Conservation (phyloP, 371 early-diverging fungal species). For the Gilbertella persicaria region DNA sequence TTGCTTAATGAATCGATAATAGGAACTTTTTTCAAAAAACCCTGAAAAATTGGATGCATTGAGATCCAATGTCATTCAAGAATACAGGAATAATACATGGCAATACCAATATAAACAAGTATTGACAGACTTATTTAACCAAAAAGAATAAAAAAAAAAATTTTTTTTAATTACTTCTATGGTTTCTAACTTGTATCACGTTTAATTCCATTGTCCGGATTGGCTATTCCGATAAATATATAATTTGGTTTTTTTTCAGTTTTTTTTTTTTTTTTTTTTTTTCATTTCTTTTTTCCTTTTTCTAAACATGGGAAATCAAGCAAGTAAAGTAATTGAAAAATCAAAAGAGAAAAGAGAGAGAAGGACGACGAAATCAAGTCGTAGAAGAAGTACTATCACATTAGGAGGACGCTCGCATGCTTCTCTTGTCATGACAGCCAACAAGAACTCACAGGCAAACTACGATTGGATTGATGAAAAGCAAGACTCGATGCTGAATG, state of each 20-base stretch:
- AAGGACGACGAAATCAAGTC: slow-evolving; percentile 18
- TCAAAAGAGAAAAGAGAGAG: slow-evolving; percentile 32
- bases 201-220: slow-evolving; percentile 23
- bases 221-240: slow-evolving; percentile 22
- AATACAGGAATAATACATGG: slow-evolving; percentile 44
- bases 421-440: slow-evolving; percentile 21
- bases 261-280: slow-evolving; percentile 8
- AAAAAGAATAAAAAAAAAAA: slow-evolving; percentile 3
- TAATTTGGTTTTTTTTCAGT: slow-evolving; percentile 1
- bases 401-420: slow-evolving; percentile 27
- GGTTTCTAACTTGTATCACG: slow-evolving; percentile 14
- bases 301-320: slow-evolving; percentile 45
- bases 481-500: slow-evolving; percentile 12
- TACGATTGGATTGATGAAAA: slow-evolving; percentile 50
- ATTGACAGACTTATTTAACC: slow-evolving; percentile 25
- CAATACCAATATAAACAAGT: slow-evolving; percentile 40
- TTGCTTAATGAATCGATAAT: slow-evolving; percentile 7
- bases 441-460: slow-evolving; percentile 30
- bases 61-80: slow-evolving; percentile 35
- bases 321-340: slow-evolving; percentile 42
- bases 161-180: slow-evolving; percentile 2
- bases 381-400: slow-evolving; percentile 43
- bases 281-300: slow-evolving; percentile 4
- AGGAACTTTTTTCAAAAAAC: slow-evolving; percentile 45
- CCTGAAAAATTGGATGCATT: slow-evolving; percentile 29